Percentiles rank a stretch among this genome's conserved stretches.
Evolutionary conservation across 2,329 filamentous ascomycete genomes (phyloP).

Genomic region (Tricladium varicosporioides): DNA sequence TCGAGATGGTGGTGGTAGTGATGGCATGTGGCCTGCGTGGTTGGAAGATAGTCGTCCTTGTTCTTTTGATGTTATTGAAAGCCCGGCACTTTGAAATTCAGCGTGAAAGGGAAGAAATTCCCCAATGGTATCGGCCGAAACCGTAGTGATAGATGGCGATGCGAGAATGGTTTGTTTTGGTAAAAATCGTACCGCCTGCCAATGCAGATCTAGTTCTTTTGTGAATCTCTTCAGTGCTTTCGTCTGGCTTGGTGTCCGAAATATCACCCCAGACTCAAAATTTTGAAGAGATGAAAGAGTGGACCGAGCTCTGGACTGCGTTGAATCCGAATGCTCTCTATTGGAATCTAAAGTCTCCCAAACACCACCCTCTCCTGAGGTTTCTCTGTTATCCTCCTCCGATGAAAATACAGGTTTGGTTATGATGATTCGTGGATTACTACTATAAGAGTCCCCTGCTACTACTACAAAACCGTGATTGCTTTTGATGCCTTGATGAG

Average conservation of each 20-base stretch:
- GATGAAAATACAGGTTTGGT: neutral
- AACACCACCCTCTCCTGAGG: neutral
- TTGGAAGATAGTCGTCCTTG: slow-evolving; percentile 28
- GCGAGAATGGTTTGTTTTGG: slow-evolving; percentile 36
- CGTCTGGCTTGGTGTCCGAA: slow-evolving; percentile 44
- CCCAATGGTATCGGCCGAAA: slow-evolving; percentile 49
- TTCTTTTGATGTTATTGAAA: slow-evolving; percentile 55
- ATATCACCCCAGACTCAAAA: slow-evolving; percentile 27
- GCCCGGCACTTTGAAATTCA: slow-evolving; percentile 52
- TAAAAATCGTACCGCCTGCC: slow-evolving; percentile 37
- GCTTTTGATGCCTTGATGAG: slow-evolving; percentile 4
- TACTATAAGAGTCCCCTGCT: neutral
- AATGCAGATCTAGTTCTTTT: slow-evolving; percentile 42
- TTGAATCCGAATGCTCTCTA: slow-evolving; percentile 3
- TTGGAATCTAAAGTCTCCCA: slow-evolving; percentile 7
- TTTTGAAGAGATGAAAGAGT: slow-evolving; percentile 20
- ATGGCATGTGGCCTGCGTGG: too few relatives aligned
- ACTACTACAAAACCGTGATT: neutral
- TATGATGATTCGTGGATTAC: neutral
- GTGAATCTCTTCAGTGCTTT: slow-evolving; percentile 42
- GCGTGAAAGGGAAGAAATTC: slow-evolving; percentile 52
- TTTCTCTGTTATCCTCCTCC: neutral
- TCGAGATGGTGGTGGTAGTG: too few relatives aligned
- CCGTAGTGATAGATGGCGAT: slow-evolving; percentile 26
- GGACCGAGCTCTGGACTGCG: slow-evolving; percentile 8